A percentile compares a stretch with the other conserved stretches of the same genome.
Evolutionary conservation across 129 eudicot species (phyloP).

Genomic region (Centella asiatica): DNA sequence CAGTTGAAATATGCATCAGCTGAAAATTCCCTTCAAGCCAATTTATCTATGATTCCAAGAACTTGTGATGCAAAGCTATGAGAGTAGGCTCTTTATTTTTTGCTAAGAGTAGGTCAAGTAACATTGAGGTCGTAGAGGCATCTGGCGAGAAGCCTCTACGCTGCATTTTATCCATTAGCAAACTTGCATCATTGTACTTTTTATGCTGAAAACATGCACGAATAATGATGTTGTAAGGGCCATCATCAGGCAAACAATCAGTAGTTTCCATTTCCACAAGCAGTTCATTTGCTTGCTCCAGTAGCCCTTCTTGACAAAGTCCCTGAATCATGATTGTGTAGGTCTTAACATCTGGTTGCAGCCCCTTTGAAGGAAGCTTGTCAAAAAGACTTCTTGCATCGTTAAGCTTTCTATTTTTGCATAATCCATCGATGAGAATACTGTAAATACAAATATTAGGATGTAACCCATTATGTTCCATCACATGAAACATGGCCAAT

Average conservation of each 20-base stretch:
- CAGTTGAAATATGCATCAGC: no score
- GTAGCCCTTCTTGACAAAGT: no score
- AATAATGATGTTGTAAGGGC: slow-evolving; percentile 25
- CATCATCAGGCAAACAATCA: slow-evolving; percentile 16
- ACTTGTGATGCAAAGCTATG: no score
- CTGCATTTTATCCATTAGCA: background rate
- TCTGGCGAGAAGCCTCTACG: background rate
- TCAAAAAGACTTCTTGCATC: background rate
- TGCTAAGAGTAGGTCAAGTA: background rate
- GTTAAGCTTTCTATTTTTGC: background rate
- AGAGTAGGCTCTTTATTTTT: no score
- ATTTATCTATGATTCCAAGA: no score
- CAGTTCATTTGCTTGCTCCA: no score
- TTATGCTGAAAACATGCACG: slow-evolving; percentile 9
- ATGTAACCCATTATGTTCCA: background rate
- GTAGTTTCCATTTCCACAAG: no score
- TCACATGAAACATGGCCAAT: background rate
- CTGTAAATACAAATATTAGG: background rate
- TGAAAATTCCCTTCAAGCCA: no score
- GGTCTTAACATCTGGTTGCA: background rate
- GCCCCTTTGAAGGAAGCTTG: background rate
- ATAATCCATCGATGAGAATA: background rate
- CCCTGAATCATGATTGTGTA: no score
- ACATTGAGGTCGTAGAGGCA: background rate
- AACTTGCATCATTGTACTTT: background rate